phyloP scores from a whole-genome alignment of 768 basidiomycete species.

The Lentinus tigrinus region DNA sequence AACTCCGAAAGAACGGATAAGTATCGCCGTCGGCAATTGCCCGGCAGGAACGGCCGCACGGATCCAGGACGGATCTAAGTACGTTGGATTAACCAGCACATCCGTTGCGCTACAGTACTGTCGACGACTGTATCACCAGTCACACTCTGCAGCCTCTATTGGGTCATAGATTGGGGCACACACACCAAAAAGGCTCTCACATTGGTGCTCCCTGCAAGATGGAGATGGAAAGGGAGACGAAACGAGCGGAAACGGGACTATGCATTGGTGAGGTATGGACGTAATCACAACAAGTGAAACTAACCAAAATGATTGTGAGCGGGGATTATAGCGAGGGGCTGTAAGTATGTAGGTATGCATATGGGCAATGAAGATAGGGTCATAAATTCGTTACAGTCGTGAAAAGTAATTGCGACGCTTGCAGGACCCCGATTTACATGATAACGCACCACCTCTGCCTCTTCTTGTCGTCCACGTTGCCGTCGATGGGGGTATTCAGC shows the following conservation, averaged over 20 bases:
- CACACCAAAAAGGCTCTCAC: no score
- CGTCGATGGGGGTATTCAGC: conserved; percentile 20
- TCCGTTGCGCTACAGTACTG: no score
- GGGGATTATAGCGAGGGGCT: conserved; percentile 13
- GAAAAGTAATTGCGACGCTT: conserved; percentile 6
- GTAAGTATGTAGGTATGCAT: conserved; percentile 16
- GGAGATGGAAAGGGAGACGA: neutral
- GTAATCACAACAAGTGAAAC: conserved; percentile 4
- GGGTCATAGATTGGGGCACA: no score
- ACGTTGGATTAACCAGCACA: no score
- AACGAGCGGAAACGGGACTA: neutral
- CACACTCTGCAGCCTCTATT: no score
- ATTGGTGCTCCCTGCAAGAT: neutral
- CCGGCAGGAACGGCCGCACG: no score
- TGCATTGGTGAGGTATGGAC: neutral
- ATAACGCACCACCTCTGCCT: conserved; percentile 29
- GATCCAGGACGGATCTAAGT: no score
- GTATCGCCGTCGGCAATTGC: no score
- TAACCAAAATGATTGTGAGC: conserved; percentile 9
- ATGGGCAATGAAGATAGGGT: conserved; percentile 8
- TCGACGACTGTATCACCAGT: no score
- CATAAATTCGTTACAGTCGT: conserved; percentile 21
- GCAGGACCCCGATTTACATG: conserved; percentile 23
- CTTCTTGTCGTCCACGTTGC: conserved; percentile 18
- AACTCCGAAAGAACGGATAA: no score